phyloP scores from a whole-genome alignment of 306 rosid genomes.

The Prosopis cineraria region DNA sequence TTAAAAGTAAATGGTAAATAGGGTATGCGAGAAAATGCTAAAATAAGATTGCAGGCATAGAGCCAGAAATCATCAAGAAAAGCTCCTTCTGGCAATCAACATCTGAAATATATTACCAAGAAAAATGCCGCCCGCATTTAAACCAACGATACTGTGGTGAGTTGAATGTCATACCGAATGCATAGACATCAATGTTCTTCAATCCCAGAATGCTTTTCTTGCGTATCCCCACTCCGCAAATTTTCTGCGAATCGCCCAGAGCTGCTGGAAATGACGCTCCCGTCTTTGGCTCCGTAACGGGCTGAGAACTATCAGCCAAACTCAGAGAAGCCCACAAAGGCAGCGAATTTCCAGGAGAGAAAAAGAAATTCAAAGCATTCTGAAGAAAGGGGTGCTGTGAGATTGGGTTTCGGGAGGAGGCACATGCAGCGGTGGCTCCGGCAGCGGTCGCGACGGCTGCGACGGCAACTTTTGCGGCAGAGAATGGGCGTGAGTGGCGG shows the following conservation, averaged over 20 bases:
- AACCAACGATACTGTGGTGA: background rate
- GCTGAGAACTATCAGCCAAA: slow-evolving; percentile 48
- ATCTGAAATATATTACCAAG: background rate
- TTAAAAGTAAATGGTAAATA: background rate
- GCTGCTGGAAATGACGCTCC: slow-evolving; percentile 74
- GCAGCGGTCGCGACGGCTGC: slow-evolving; percentile 23
- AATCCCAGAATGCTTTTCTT: slow-evolving; percentile 73
- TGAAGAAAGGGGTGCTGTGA: slow-evolving; percentile 46
- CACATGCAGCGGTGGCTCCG: slow-evolving; percentile 56
- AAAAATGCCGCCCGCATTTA: background rate
- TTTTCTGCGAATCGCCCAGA: slow-evolving; percentile 60
- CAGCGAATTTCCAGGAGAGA: slow-evolving; percentile 40
- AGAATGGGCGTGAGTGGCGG: slow-evolving; percentile 37
- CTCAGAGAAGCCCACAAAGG: slow-evolving; percentile 78
- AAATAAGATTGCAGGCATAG: background rate
- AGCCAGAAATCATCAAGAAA: background rate
- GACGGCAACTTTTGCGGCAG: slow-evolving; percentile 34
- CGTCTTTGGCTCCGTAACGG: slow-evolving; percentile 58
- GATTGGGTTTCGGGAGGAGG: slow-evolving; percentile 35
- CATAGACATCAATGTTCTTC: slow-evolving; percentile 88
- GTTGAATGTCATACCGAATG: slow-evolving; percentile 57
- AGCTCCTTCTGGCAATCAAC: background rate
- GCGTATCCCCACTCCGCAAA: slow-evolving; percentile 83
- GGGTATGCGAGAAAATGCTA: background rate
- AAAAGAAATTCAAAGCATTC: slow-evolving; percentile 46